Base-by-base conservation (phyloP, 257 asterid species). In the Primulina huaijiensis region DNA sequence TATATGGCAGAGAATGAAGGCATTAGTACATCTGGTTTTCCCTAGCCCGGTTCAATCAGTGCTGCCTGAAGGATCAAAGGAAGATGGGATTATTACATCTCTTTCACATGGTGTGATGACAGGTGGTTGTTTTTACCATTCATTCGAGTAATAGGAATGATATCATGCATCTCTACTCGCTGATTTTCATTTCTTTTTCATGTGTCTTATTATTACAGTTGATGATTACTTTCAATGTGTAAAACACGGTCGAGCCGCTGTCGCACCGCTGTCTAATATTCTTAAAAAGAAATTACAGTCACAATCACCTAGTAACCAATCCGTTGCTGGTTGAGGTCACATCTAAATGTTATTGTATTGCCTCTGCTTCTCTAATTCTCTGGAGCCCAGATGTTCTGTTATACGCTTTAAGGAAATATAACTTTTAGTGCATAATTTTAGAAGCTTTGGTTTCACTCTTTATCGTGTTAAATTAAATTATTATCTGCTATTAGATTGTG, bases 101-200 rank as follows among this genome's bases (percentile, higher is more conserved):
- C 82, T 76, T 61, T 83, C 96, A 10, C 96, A 86, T 3, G 97
- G 99, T 72, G 80, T 84, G 55, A 83, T 90, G 95, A 60, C 88
- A 77, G 98, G 97, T 92, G 61, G 23, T 25, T 60, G 27, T 40
- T 65, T 21, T 46, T 40, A 6, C 33, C 38, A 56, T 53, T 62
- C 56, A 17, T 46, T 14, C 7, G 21, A 30, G 10, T 27, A 37
- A 33, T 35, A 37, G 58, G 27, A 56, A 19, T 59, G 14, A 65
- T 23, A 5, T 20, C 52, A 4, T 1, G 19, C 33, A 30, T 11
- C 27, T 57, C 25, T 33, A 34, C 8, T 34, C 6, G 38, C 50
- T 64, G 69, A 65, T 67, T 37, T 9, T 37, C 12, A 58, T 67
- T 21, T 9, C 4, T 34, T 65, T 46, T 37, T 37, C 46, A 37